A percentile compares a stretch with the other conserved stretches of the same genome.
Conservation (phyloP, 345 rosid species). For the Melastoma malabathricum region DNA sequence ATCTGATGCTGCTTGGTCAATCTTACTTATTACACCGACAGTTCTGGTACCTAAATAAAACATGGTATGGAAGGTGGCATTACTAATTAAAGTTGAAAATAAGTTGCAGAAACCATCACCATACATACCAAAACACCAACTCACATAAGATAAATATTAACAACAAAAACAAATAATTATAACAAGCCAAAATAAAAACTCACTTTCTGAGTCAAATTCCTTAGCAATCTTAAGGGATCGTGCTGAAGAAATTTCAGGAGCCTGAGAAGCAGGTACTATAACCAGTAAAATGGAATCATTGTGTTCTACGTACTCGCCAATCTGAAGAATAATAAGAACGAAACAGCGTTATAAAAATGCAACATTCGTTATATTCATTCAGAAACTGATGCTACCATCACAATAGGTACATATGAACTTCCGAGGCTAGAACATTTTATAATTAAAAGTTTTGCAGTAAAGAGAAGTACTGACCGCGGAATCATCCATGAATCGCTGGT, state of each 20-base stretch:
- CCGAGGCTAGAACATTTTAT: too few relatives aligned
- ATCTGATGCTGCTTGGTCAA: slow-evolving; percentile 89
- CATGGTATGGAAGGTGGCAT: slow-evolving; percentile 5
- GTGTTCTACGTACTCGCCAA: slow-evolving; percentile 61
- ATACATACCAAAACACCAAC: background rate
- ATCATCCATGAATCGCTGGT: slow-evolving; percentile 85
- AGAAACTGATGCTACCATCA: background rate
- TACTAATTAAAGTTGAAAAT: slow-evolving; percentile 1
- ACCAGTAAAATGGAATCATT: slow-evolving; percentile 89
- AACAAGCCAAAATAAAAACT: slow-evolving; percentile 13
- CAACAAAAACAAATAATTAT: background rate
- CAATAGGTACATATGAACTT: background rate
- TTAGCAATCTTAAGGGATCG: slow-evolving; percentile 81
- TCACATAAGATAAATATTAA: background rate
- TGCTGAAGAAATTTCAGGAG: slow-evolving; percentile 87
- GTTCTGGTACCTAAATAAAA: slow-evolving; percentile 79
- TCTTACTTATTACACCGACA: slow-evolving; percentile 73
- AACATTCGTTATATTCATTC: background rate
- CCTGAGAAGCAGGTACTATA: slow-evolving; percentile 76
- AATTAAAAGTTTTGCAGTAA: too few relatives aligned
- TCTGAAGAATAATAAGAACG: slow-evolving; percentile 25
- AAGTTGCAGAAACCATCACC: background rate
- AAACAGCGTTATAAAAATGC: background rate
- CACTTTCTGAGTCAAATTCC: slow-evolving; percentile 86
- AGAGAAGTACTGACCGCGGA: slow-evolving; percentile 47